These are phyloP conservation scores for Eragrostis nindensis DNA, from an alignment of 176 grass and related monocot genomes.

Conservation along the genomic window DNA sequence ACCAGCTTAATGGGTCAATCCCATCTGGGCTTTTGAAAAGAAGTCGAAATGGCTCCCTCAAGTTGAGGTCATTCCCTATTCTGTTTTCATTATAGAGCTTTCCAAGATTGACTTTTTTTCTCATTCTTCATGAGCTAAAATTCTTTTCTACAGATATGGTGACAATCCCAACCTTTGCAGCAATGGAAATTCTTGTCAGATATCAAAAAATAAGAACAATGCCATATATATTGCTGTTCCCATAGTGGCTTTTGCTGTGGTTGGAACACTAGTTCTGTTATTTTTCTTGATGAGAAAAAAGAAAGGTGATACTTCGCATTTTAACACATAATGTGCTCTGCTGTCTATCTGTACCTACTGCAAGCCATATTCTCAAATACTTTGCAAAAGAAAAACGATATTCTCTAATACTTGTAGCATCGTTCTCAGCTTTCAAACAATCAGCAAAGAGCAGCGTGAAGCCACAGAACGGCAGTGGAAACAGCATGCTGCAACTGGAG, in stretches of 20 bases:
- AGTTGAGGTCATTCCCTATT: conserved; percentile 38
- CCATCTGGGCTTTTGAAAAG: conserved; percentile 53
- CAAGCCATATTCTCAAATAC: too few species aligned
- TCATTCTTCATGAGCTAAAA: not conserved
- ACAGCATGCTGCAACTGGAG: conserved; percentile 32
- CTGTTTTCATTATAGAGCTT: not conserved
- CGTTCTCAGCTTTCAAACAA: not conserved
- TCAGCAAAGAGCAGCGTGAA: conserved; percentile 11
- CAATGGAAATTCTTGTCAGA: conserved; percentile 39
- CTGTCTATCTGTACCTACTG: too few species aligned
- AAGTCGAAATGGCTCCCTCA: conserved; percentile 49
- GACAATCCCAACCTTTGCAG: conserved; percentile 56
- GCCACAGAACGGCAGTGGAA: not conserved
- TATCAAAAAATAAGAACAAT: conserved; percentile 41
- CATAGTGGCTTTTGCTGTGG: conserved; percentile 30
- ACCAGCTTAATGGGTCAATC: conserved; percentile 51
- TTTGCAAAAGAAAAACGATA: not conserved
- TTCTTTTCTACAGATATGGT: conserved; percentile 41
- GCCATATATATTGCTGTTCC: conserved; percentile 47
- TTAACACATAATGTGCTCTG: not conserved
- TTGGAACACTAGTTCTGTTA: conserved; percentile 26
- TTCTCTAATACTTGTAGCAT: not conserved
- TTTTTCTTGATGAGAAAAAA: conserved; percentile 34
- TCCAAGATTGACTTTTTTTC: not conserved
- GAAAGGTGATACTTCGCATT: conserved; percentile 27